Evolutionary conservation across 306 rosid genomes (phyloP), one percentile per base, ranked within the genome.

Genomic region (Cucurbita argyrosperma): DNA sequence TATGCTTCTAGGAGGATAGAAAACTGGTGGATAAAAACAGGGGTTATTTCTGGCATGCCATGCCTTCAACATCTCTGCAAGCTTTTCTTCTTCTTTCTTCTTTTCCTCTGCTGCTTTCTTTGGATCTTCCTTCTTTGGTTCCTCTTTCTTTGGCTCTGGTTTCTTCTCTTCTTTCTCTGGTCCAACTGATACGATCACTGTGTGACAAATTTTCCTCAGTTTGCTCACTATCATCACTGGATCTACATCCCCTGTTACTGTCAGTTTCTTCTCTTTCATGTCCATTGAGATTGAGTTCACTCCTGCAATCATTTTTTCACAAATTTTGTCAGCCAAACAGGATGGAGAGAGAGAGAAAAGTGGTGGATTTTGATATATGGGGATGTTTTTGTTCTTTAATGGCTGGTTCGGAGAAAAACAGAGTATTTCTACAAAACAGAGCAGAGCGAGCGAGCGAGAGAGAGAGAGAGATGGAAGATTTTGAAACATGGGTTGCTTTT

Each of bases 141-240:
- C 61, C 0, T 71, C 75, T 10, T 71, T 71, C 26, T 50, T 46
- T 50, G 74, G 60, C 9, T 71, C 75, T 51, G 52, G 55, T 54
- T 71, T 71, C 45, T 50, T 63, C 46, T 71, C 75, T 71, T 71
- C 75, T 37, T 70, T 70, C 23, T 50, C 75, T 30, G 75, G 75
- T 15, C 75, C 75, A 9, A 71, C 75, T 52, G 75, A 50, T 10
- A 71, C 75, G 16, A 71, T 71, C 30, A 0, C 16, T 49, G 75
- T 13, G 12, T 26, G 61, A 37, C 75, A 71, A 16, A 37, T 4
- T 54, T 71, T 71, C 47, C 75, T 49, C 9, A 71, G 8, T 71
- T 71, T 71, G 12, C 47, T 52, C 16, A 71, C 75, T 1, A 71
- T 3, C 30, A 38, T 5, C 11, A 71, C 47, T 52, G 75, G 62